Base-by-base conservation (phyloP, 345 rosid species). In the Acer campestre region DNA sequence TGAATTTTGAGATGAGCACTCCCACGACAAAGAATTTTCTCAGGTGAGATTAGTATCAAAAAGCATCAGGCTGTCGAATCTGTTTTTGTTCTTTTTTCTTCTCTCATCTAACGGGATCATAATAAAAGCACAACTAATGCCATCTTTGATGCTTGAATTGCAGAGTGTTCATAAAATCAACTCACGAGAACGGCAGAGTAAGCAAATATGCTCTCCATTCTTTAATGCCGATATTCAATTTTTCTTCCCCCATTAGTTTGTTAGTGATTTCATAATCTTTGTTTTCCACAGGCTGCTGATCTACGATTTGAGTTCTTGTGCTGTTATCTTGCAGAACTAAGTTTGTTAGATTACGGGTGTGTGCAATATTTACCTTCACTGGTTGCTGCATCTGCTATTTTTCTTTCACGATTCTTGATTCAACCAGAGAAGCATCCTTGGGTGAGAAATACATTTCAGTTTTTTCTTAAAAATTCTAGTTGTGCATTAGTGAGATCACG, bases 331-430 rank as follows among this genome's bases (percentile, higher is more conserved):
- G 89, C 94, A 0, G 97, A 92, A 81, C 81, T 92, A 56, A 89
- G 94, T 78, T 77, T 92, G 86, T 73, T 92, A 78, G 93, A 92
- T 67, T 92, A 90, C 55, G 81, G 79, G 18, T 90, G 91, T 67
- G 68, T 89, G 48, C 82, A 74, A 71, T 92, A 86, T 74, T 77
- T 92, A 73, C 93, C 97, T 7, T 92, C 97, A 11, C 3, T 84
- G 72, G 86, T 92, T 55, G 93, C 97, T 73, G 88, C 94, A 22
- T 86, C 93, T 0, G 90, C 83, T 61, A 77, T 83, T 13, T 92
- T 89, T 68, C 89, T 92, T 40, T 77, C 93, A 23, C 83, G 90
- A 80, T 90, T 85, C 80, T 85, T 84, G 18, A 40, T 84, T 27
- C 61, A 61, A 14, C 90, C 93, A 42, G 81, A 82, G 70, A 46